Percentiles rank a stretch among this genome's conserved stretches.
Evolutionary conservation across 225 moss, liverwort and hornwort species (phyloP).

Genomic region (Ulota crispa): DNA sequence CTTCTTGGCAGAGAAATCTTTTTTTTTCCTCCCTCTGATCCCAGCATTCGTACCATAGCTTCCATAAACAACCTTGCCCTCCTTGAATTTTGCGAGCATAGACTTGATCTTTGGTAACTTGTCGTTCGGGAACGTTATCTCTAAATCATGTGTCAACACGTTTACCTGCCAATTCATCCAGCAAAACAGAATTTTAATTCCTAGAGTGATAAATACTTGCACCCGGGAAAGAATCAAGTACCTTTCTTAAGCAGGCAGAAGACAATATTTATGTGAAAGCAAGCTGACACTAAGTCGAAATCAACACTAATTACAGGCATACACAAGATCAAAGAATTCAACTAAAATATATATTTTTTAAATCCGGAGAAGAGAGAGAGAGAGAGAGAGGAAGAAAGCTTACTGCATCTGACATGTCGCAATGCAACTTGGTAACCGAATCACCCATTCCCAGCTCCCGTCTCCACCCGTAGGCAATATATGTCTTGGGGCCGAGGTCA

Average conservation of each 20-base stretch:
- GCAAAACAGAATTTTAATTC: neutral
- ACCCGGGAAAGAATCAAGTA: neutral
- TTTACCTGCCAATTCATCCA: constrained; percentile 64
- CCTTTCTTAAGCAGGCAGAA: neutral
- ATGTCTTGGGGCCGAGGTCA: constrained; percentile 94
- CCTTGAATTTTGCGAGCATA: constrained; percentile 36
- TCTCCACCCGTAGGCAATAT: constrained; percentile 83
- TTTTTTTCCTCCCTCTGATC: constrained; percentile 33
- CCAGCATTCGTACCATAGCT: constrained; percentile 12
- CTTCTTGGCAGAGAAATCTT: constrained; percentile 16
- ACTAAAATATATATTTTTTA: neutral
- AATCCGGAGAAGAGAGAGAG: neutral
- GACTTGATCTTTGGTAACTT: constrained; percentile 37
- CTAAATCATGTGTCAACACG: constrained; percentile 77
- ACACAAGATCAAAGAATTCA: neutral
- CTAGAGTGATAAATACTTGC: neutral
- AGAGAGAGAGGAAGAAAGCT: constrained; percentile 26
- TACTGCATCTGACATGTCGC: constrained; percentile 98
- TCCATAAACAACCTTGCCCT: constrained; percentile 39
- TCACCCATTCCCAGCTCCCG: constrained; percentile 88
- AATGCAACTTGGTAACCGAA: constrained; percentile 95
- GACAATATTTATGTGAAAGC: neutral
- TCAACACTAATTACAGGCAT: neutral
- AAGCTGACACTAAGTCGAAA: neutral
- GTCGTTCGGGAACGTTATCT: constrained; percentile 56